Evolutionary conservation across 2,329 filamentous ascomycete genomes (phyloP).

Genomic region (Coniella lustricola): DNA sequence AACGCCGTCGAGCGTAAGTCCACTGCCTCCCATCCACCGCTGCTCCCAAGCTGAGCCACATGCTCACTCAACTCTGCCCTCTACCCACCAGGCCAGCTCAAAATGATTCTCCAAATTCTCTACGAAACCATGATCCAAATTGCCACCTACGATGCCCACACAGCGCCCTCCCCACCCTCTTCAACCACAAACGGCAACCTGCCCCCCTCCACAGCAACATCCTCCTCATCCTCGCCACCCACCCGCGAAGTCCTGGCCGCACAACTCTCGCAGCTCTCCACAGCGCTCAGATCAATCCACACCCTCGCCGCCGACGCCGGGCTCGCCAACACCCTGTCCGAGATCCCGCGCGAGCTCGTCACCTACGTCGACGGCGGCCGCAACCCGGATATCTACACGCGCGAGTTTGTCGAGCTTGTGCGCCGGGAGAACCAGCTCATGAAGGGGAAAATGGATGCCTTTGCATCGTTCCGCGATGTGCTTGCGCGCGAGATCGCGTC

Average conservation of each 20-base stretch:
- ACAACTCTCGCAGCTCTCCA: constrained; percentile 39
- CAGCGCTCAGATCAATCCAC: constrained; percentile 34
- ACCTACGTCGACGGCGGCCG: constrained; percentile 65
- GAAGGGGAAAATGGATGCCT: constrained; percentile 57
- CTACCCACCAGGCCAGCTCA: constrained; percentile 43
- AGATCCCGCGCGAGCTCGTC: constrained; percentile 55
- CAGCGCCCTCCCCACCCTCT: constrained; percentile 23
- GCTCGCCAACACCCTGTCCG: constrained; percentile 32
- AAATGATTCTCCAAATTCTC: constrained; percentile 56
- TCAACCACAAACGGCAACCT: constrained; percentile 38
- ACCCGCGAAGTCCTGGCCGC: constrained; percentile 49
- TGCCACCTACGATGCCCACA: constrained; percentile 50
- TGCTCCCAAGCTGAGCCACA: neutral
- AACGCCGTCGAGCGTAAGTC: constrained; percentile 20
- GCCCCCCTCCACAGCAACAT: constrained; percentile 33
- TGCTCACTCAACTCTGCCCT: neutral
- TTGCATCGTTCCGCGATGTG: constrained; percentile 53
- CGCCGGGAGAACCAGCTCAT: constrained; percentile 59
- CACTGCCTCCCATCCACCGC: neutral
- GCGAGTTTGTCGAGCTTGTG: constrained; percentile 65
- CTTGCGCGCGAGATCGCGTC: constrained; percentile 51
- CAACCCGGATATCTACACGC: constrained; percentile 68
- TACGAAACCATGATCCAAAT: constrained; percentile 59
- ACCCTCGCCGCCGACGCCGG: constrained; percentile 32
- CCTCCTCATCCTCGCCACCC: constrained; percentile 33